Conservation (phyloP, 139 green algal genomes). For the Chlamydomonas eustigma region DNA sequence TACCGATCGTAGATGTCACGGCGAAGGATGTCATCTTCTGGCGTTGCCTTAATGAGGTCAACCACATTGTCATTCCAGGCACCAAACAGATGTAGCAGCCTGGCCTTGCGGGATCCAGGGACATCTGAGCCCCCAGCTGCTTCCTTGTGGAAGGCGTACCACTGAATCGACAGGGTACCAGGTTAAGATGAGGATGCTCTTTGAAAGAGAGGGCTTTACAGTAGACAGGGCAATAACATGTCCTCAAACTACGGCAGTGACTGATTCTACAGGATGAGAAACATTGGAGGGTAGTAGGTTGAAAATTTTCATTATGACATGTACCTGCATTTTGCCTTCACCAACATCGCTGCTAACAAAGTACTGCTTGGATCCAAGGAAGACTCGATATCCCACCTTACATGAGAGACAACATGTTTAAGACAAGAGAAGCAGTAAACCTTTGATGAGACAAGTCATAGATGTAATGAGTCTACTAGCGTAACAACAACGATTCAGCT, state of each 20-base stretch:
- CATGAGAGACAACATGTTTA: too few relatives aligned
- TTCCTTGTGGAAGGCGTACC: conserved; percentile 96
- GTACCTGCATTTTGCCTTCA: conserved; percentile 94
- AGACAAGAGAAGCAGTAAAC: too few relatives aligned
- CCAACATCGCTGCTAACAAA: conserved; percentile 98
- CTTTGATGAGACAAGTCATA: too few relatives aligned
- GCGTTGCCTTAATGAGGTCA: conserved; percentile 83
- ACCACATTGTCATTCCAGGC: conserved; percentile 74
- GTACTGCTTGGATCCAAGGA: conserved; percentile 94
- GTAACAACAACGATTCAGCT: too few relatives aligned
- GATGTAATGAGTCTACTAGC: too few relatives aligned
- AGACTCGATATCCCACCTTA: conserved; percentile 85
- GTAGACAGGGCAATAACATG: too few relatives aligned
- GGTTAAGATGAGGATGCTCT: background rate
- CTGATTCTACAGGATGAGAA: too few relatives aligned
- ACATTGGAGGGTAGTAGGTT: too few relatives aligned
- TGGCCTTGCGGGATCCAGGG: conserved; percentile 58
- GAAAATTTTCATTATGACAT: too few relatives aligned
- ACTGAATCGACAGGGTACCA: background rate
- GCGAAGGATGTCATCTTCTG: conserved; percentile 87
- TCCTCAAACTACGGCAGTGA: background rate
- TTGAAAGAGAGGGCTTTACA: background rate
- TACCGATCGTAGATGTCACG: conserved; percentile 85
- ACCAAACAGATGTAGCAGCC: conserved; percentile 87
- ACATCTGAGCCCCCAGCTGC: conserved; percentile 57